phyloP scores from a whole-genome alignment of 257 asterid genomes.

The Nyctanthes arbortristis region DNA sequence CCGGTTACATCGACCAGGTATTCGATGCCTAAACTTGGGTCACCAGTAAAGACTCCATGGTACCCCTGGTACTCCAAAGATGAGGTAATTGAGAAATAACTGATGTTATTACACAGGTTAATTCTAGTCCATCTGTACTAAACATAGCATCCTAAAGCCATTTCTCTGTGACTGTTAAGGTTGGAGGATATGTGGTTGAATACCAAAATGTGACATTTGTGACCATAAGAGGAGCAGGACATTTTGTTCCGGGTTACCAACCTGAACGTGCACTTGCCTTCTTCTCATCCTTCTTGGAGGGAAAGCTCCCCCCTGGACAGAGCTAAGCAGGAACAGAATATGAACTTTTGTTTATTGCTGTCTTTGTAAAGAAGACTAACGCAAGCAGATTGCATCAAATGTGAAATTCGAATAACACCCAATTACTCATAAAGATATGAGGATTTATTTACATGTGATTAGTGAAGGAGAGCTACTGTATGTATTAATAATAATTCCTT shows the following conservation, averaged over 20 bases:
- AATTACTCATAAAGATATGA: too few relatives aligned
- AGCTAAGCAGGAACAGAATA: background rate
- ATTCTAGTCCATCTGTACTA: background rate
- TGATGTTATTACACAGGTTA: background rate
- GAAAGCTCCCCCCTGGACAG: conserved; percentile 25
- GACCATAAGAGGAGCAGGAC: conserved; percentile 37
- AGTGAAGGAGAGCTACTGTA: background rate
- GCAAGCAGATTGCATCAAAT: background rate
- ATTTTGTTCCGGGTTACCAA: conserved; percentile 34
- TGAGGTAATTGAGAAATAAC: conserved; percentile 22
- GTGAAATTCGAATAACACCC: background rate
- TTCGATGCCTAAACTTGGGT: conserved; percentile 22
- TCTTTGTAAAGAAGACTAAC: background rate
- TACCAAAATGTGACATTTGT: conserved; percentile 33
- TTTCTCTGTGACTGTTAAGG: conserved; percentile 15
- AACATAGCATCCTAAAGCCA: background rate
- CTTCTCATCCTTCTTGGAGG: conserved; percentile 26
- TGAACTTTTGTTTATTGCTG: background rate
- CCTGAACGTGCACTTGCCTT: conserved; percentile 29
- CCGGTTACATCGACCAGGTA: conserved; percentile 29
- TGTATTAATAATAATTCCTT: background rate
- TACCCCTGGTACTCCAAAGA: conserved; percentile 26
- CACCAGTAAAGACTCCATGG: conserved; percentile 28
- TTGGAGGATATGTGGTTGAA: conserved; percentile 34
- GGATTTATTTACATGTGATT: too few relatives aligned